A percentile compares a stretch with the other conserved stretches of the same genome.
Conservation (phyloP, 495 filamentous ascomycete genomes). For the Podospora fimiseda region DNA sequence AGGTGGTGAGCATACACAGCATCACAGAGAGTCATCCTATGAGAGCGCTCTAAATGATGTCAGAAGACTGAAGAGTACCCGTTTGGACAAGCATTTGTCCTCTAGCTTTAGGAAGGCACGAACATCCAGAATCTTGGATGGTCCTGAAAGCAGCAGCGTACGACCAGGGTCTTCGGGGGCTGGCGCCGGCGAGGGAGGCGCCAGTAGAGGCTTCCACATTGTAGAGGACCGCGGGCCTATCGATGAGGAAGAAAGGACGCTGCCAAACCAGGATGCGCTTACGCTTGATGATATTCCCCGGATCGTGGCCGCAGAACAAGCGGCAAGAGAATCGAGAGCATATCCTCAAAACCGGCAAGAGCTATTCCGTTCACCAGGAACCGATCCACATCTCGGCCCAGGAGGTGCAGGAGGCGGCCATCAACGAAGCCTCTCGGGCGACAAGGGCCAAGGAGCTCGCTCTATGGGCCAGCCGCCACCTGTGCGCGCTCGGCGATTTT, state of each 20-base stretch:
- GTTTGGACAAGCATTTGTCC: conserved; percentile 87
- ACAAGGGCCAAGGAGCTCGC: conserved; percentile 49
- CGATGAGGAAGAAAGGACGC: conserved; percentile 68
- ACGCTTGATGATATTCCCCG: conserved; percentile 97
- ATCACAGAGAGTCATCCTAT: conserved; percentile 67
- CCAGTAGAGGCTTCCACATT: conserved; percentile 60
- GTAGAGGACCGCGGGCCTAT: conserved; percentile 77
- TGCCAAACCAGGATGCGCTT: conserved; percentile 84
- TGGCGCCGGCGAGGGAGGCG: conserved; percentile 50
- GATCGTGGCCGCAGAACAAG: conserved; percentile 88
- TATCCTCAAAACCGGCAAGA: conserved; percentile 72
- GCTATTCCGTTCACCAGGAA: conserved; percentile 58
- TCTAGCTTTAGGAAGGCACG: conserved; percentile 85
- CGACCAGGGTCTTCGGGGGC: conserved; percentile 75
- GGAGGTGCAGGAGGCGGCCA: conserved; percentile 46
- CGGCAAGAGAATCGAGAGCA: conserved; percentile 78
- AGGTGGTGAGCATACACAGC: conserved; percentile 52
- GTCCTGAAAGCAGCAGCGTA: conserved; percentile 69
- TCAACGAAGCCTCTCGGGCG: conserved; percentile 66
- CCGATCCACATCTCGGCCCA: conserved; percentile 52
- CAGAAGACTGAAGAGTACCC: conserved; percentile 79
- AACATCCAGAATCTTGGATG: conserved; percentile 88
- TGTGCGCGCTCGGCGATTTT: conserved; percentile 69
- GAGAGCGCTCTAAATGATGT: conserved; percentile 96
- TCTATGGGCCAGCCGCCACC: conserved; percentile 40